Evolutionary conservation across 257 asterid species (phyloP).

Genomic region (Jacaranda mimosifolia): DNA sequence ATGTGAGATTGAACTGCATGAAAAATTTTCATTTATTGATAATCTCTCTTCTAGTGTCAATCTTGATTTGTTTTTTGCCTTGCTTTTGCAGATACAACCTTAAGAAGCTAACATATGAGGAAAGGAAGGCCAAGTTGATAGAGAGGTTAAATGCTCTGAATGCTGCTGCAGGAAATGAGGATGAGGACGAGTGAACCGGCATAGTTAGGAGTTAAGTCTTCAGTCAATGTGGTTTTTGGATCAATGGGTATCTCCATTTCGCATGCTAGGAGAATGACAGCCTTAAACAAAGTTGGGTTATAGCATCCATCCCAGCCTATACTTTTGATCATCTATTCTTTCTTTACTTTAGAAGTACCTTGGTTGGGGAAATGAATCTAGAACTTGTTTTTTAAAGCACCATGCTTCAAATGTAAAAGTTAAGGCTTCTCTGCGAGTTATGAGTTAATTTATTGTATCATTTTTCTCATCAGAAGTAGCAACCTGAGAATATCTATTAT

Average conservation of each 20-base stretch:
- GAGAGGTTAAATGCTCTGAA: constrained; percentile 63
- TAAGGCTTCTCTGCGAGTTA: not conserved
- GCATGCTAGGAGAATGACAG: not conserved
- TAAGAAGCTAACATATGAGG: constrained; percentile 63
- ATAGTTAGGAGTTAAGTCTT: not conserved
- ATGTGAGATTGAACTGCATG: not conserved
- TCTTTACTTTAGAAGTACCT: not conserved
- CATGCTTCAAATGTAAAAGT: not conserved
- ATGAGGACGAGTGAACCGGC: constrained; percentile 48
- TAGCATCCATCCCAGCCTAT: not conserved
- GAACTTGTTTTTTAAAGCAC: not conserved
- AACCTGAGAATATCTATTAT: too few species aligned
- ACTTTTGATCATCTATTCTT: not conserved
- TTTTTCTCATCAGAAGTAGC: too few species aligned
- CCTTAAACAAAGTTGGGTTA: not conserved
- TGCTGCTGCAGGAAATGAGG: constrained; percentile 51
- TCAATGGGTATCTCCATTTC: not conserved
- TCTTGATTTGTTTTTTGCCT: not conserved
- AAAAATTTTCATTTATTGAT: not conserved
- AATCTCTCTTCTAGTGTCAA: not conserved
- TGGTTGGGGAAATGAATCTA: not conserved
- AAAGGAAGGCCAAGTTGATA: constrained; percentile 57
- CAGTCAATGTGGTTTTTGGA: not conserved
- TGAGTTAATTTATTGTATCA: too few species aligned
- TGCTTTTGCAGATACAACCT: constrained; percentile 53